Conservation (phyloP, 257 asterid genomes). For the Forsythia viridissima region DNA sequence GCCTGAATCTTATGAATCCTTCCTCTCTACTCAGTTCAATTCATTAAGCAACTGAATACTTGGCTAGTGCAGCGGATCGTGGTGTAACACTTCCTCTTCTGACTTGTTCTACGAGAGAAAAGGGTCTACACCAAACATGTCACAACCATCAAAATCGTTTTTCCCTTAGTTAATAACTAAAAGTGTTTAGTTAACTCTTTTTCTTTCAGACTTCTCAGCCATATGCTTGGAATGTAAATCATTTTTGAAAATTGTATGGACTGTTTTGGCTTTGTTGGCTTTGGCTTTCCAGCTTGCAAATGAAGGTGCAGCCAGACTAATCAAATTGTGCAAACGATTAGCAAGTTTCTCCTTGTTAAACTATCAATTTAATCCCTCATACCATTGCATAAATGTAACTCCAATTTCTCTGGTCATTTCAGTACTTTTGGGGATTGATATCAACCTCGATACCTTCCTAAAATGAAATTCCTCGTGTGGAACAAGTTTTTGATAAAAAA, state of each 20-base stretch:
- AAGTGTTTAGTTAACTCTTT: conserved; percentile 13
- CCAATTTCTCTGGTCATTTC: not conserved
- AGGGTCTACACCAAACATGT: not conserved
- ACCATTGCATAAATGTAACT: not conserved
- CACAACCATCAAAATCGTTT: not conserved
- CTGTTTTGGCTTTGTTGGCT: conserved; percentile 15
- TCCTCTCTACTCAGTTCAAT: not conserved
- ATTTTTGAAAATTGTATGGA: not conserved
- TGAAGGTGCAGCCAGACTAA: conserved; percentile 11
- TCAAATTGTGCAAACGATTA: not conserved
- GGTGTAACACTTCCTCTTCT: not conserved
- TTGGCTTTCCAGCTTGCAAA: conserved; percentile 4
- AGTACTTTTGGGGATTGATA: not conserved
- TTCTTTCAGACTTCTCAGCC: not conserved
- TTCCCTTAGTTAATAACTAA: not conserved
- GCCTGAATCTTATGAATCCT: not conserved
- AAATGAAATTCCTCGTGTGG: not conserved
- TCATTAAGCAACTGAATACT: not conserved
- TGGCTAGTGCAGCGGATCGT: not conserved
- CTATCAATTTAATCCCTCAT: not conserved
- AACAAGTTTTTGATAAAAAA: not conserved
- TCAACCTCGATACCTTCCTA: not conserved
- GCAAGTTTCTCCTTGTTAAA: not conserved
- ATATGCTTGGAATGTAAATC: not conserved
- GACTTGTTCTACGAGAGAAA: not conserved